Evolutionary conservation across 1,284 basidiomycete species (phyloP).

Genomic region (Cutaneotrichosporon dermatis): DNA sequence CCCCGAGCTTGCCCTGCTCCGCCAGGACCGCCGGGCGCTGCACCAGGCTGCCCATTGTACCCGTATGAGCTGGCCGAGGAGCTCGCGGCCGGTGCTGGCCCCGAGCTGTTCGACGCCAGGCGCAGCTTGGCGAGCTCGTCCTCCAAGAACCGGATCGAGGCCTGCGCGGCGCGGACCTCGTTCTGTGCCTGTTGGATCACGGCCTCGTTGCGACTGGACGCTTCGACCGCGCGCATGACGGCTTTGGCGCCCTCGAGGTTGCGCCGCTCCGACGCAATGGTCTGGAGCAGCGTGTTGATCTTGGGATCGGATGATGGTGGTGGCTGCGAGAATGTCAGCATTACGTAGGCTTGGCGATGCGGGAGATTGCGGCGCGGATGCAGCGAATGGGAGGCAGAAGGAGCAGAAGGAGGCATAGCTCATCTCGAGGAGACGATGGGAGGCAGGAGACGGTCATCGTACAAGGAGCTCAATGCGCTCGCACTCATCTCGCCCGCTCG

Average conservation of each 20-base stretch:
- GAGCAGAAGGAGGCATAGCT: no score
- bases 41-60: constrained; percentile 4
- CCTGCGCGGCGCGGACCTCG: constrained; percentile 47
- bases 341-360: neutral
- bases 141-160: constrained; percentile 47
- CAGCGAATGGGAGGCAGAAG: neutral
- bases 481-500: neutral
- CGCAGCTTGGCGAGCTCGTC: constrained; percentile 46
- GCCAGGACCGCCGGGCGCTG: neutral
- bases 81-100: neutral
- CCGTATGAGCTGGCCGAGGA: neutral
- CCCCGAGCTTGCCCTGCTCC: neutral
- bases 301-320: constrained; percentile 22
- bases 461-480: no score
- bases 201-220: constrained; percentile 46
- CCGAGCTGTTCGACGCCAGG: constrained; percentile 10
- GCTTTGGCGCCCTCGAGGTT: constrained; percentile 50
- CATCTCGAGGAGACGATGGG: neutral
- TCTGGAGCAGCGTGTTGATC: constrained; percentile 41
- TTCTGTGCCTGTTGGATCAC: constrained; percentile 50
- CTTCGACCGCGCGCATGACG: constrained; percentile 48
- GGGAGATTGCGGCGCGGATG: no score
- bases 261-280: constrained; percentile 44
- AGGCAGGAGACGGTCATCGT: no score
- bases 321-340: constrained; percentile 11